A percentile compares a stretch with the other conserved stretches of the same genome.
Evolutionary conservation across 2,329 filamentous ascomycete species (phyloP).

Genomic region (Xylariaceae sp.): DNA sequence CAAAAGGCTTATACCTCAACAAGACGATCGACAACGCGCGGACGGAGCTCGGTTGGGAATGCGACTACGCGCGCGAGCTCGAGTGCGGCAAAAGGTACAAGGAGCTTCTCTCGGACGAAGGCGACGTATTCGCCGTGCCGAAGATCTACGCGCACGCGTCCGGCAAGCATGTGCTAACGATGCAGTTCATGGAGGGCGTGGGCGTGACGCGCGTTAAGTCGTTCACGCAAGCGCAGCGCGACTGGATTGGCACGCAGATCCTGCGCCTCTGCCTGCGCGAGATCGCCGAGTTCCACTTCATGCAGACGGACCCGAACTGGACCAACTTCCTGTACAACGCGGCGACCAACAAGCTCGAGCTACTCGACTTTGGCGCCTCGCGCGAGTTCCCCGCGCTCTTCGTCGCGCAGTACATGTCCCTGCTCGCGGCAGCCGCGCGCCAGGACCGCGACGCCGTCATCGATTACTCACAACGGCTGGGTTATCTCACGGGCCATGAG

Average conservation of each 20-base stretch:
- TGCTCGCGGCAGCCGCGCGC: slow-evolving; percentile 80
- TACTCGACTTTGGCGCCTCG: slow-evolving; percentile 94
- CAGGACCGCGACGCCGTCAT: slow-evolving; percentile 70
- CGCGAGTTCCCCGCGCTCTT: slow-evolving; percentile 84
- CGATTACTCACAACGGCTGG: slow-evolving; percentile 75
- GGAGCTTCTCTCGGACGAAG: slow-evolving; percentile 76
- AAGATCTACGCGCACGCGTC: slow-evolving; percentile 79
- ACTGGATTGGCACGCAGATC: slow-evolving; percentile 97
- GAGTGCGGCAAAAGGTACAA: slow-evolving; percentile 79
- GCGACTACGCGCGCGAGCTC: slow-evolving; percentile 91
- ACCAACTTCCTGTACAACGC: slow-evolving; percentile 96
- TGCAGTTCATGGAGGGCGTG: slow-evolving; percentile 87
- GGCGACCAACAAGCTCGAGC: slow-evolving; percentile 73
- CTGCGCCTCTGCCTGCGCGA: slow-evolving; percentile 90
- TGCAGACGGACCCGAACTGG: slow-evolving; percentile 99
- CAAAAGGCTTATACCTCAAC: slow-evolving; percentile 90
- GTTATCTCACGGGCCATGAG: slow-evolving; percentile 92
- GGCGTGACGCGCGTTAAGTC: slow-evolving; percentile 79
- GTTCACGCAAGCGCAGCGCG: slow-evolving; percentile 82
- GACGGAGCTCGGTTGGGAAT: slow-evolving; percentile 93
- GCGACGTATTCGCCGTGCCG: slow-evolving; percentile 79
- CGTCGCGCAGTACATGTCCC: slow-evolving; percentile 77
- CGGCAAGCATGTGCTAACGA: slow-evolving; percentile 86
- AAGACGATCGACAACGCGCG: slow-evolving; percentile 97
- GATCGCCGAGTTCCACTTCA: slow-evolving; percentile 93